Evolutionary conservation across 352 stramenopile species (phyloP).

Genomic region (Globisporangium lucens): DNA sequence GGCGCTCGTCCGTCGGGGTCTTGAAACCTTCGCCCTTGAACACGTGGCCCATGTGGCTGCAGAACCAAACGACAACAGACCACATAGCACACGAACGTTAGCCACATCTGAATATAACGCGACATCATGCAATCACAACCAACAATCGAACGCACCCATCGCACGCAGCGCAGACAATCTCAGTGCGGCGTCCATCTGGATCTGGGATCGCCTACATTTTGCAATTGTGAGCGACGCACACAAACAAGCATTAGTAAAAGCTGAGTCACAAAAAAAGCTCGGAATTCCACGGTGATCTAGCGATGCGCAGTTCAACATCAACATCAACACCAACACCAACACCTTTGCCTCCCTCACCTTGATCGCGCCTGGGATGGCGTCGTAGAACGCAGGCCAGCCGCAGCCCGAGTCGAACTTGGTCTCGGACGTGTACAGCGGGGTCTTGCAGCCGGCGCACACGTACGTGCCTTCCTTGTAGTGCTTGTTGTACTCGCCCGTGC

Average conservation of each 20-base stretch:
- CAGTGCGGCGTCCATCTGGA: constrained; percentile 65
- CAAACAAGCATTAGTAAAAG: neutral
- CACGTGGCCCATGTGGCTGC: constrained; percentile 89
- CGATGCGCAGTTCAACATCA: neutral
- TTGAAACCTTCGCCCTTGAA: constrained; percentile 89
- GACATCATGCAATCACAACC: neutral
- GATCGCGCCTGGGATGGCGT: constrained; percentile 86
- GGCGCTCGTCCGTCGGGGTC: constrained; percentile 83
- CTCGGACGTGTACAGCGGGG: constrained; percentile 82
- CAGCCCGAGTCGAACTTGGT: constrained; percentile 91
- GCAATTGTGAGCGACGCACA: neutral
- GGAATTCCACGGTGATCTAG: neutral
- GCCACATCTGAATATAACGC: neutral
- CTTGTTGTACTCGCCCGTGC: constrained; percentile 90
- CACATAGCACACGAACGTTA: neutral
- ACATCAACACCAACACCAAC: neutral
- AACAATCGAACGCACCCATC: constrained; percentile 48
- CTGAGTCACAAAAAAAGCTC: neutral
- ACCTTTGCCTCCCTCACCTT: constrained; percentile 34
- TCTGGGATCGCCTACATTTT: constrained; percentile 52
- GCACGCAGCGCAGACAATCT: constrained; percentile 89
- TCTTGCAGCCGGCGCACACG: constrained; percentile 85
- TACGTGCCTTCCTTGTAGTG: constrained; percentile 83
- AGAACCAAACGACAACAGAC: constrained; percentile 9
- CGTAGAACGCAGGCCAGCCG: constrained; percentile 90